Conservation (phyloP, 345 rosid genomes). For the Bruguiera sexangula region DNA sequence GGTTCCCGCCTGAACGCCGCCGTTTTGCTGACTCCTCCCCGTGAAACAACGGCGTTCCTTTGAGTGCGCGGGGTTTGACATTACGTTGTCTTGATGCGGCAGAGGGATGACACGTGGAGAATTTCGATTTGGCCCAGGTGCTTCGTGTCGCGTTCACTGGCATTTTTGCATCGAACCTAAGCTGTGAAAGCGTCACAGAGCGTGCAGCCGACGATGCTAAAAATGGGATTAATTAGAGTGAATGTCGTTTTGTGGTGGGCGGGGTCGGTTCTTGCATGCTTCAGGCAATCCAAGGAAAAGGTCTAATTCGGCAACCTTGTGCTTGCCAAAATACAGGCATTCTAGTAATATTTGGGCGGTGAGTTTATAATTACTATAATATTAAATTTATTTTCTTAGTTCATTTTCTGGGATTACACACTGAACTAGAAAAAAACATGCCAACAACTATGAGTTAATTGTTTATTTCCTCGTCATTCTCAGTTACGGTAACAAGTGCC, state of each 20-base stretch:
- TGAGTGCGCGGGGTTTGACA: no score
- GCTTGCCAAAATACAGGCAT: no score
- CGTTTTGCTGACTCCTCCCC: background rate
- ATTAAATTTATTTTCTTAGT: no score
- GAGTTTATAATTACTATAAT: no score
- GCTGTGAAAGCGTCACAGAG: background rate
- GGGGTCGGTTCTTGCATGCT: background rate
- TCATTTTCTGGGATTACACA: no score
- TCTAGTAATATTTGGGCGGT: no score
- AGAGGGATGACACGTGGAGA: slow-evolving; percentile 4
- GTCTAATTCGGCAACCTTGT: no score
- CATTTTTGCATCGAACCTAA: background rate
- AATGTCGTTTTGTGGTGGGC: background rate
- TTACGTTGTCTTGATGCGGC: background rate
- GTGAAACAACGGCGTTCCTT: no score
- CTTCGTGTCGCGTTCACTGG: background rate
- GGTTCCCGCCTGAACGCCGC: background rate
- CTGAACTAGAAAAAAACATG: no score
- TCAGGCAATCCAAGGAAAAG: background rate
- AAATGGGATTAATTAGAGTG: background rate
- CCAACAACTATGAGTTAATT: no score
- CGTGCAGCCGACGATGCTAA: background rate
- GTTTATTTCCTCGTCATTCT: no score
- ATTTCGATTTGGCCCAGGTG: background rate
- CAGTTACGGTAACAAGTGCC: no score